Evolutionary conservation across 495 filamentous ascomycete genomes (phyloP), one percentile per base, ranked within the genome.

Genomic region (Tuber magnatum): DNA sequence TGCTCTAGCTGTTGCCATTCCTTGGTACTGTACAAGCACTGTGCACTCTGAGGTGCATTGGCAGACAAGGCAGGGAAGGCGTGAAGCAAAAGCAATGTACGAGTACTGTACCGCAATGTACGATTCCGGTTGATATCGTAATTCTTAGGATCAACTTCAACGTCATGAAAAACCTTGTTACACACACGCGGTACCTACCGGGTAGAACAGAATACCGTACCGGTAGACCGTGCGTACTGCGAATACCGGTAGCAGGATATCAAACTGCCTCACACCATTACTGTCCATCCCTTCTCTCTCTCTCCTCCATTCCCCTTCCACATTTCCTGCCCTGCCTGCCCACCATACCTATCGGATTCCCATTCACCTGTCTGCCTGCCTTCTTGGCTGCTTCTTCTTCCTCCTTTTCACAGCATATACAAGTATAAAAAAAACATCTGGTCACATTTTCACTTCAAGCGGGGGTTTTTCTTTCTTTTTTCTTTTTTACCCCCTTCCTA

Each of bases 11-110:
- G 24, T n/a, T n/a, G 8, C 22, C 22, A 51, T 51, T 51, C 24
- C 22, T 51, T 51, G 46, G 46, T 43, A 14, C 42, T 41, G 8
- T 41, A 43, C 8, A 6, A 8, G 42, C 24, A 48, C 46, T 24
- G 48, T 65, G 18, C 56, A 32, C n/a, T 65, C 56, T 65, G 56
- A 12, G 32, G 28, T 65, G 10, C 51, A 48, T 44, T 46, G 10
- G 39, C 18, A 35, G 48, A 48, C 28, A 38, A 40, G 16, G 42
- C 41, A 43, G 38, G 38, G 51, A 22, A 35, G 44, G 41, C 40
- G 68, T 10, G 75, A 69, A 68, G 73, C 68, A 76, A 74, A 75
- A 65, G 56, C 28, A 65, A 65, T 32, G 56, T 32, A n/a, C n/a
- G n/a, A n/a, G n/a, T n/a, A 18, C 56, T 35, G 28, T 12, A 24